Evolutionary conservation across 129 eudicot genomes (phyloP).

Genomic region (Artemisia argyi): DNA sequence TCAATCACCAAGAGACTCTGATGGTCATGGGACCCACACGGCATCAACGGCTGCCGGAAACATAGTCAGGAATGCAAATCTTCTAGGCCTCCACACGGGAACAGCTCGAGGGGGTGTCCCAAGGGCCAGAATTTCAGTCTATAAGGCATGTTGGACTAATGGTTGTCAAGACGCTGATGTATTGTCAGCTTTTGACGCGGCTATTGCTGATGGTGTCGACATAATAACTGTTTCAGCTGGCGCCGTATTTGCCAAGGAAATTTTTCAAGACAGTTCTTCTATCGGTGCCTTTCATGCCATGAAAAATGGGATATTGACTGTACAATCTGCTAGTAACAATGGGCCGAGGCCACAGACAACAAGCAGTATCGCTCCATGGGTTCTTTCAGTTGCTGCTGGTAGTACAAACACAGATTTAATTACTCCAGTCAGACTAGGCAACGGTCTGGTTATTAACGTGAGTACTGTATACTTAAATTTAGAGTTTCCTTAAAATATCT

Average conservation of each 20-base stretch:
- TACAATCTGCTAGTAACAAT: background rate
- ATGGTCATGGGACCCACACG: conserved; percentile 16
- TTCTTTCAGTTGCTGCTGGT: conserved; percentile 12
- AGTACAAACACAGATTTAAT: background rate
- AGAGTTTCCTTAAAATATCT: background rate
- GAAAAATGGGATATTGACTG: conserved; percentile 13
- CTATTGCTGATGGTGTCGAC: conserved; percentile 15
- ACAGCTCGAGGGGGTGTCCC: conserved; percentile 17
- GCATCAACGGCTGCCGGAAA: conserved; percentile 12
- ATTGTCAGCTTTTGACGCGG: conserved; percentile 6
- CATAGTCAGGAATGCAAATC: conserved; percentile 11
- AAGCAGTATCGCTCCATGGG: conserved; percentile 10
- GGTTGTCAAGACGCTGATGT: background rate
- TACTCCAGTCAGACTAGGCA: conserved; percentile 11
- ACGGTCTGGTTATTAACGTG: conserved; percentile 1
- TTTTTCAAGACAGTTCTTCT: background rate
- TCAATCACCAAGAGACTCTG: conserved; percentile 13
- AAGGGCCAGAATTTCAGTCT: conserved; percentile 13
- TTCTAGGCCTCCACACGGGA: background rate
- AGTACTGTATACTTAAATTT: background rate
- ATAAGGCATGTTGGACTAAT: background rate
- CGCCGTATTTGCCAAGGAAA: background rate
- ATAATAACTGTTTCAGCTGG: background rate
- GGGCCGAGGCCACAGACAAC: conserved; percentile 1
- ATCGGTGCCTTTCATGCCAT: conserved; percentile 14